Percentiles rank a stretch among this genome's conserved stretches.
Evolutionary conservation across 305 asterid genomes (phyloP).

Genomic region (Striga hermonthica): DNA sequence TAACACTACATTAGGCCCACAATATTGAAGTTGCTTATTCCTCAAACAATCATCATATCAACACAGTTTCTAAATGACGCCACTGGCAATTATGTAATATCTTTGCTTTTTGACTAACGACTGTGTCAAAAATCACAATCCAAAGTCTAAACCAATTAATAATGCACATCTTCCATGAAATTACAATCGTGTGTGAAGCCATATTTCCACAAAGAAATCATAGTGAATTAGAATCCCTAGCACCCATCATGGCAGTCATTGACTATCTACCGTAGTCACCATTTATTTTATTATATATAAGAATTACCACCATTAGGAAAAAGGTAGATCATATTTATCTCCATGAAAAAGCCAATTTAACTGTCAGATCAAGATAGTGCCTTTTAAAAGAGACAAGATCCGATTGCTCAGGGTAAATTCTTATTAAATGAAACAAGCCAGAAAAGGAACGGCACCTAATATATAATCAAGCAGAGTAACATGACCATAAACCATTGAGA

Average conservation of each 20-base stretch:
- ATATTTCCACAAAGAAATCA: slow-evolving; percentile 6
- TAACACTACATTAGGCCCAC: neutral
- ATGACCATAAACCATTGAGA: neutral
- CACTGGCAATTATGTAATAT: neutral
- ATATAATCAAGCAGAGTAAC: neutral
- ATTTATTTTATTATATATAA: neutral
- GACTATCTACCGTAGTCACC: neutral
- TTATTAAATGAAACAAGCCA: neutral
- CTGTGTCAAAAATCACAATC: slow-evolving; percentile 12
- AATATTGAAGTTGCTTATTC: neutral
- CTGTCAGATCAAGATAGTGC: neutral
- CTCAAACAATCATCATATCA: neutral
- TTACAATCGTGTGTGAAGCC: neutral
- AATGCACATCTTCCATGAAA: neutral
- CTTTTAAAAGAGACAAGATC: slow-evolving; percentile 1
- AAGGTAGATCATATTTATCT: neutral
- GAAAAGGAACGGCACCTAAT: neutral
- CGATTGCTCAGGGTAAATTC: slow-evolving; percentile 3
- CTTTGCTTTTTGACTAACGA: neutral
- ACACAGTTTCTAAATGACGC: neutral
- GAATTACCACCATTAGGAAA: neutral
- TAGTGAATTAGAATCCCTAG: neutral
- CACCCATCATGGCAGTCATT: neutral
- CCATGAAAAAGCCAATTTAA: neutral
- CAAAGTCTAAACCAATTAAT: neutral